A percentile compares a stretch with the other conserved stretches of the same genome.
Conservation (phyloP, 1,284 basidiomycete genomes). For the Takashimella tepidaria region DNA sequence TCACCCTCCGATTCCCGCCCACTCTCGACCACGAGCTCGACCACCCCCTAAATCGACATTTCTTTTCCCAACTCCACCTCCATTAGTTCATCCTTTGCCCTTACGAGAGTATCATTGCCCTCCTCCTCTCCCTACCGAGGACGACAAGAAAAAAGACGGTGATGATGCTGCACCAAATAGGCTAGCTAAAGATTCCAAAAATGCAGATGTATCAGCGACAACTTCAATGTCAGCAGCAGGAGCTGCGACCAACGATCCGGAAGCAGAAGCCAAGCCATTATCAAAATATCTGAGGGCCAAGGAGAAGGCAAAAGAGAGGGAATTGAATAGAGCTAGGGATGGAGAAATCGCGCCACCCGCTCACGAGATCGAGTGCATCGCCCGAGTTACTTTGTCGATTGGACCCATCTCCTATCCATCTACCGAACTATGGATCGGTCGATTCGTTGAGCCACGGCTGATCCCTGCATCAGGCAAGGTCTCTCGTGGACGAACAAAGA, state of each 20-base stretch:
- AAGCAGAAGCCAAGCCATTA: background rate
- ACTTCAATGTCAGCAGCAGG: constrained; percentile 2
- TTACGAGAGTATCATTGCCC: constrained; percentile 29
- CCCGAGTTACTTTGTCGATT: constrained; percentile 33
- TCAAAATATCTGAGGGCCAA: constrained; percentile 7
- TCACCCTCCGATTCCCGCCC: constrained; percentile 38
- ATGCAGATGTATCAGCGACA: background rate
- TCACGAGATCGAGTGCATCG: constrained; percentile 44
- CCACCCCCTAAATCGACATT: constrained; percentile 31
- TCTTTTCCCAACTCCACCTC: constrained; percentile 34
- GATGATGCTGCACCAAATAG: background rate
- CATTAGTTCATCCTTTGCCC: constrained; percentile 26
- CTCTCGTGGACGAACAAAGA: constrained; percentile 6
- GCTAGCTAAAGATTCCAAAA: background rate
- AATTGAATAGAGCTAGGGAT: background rate
- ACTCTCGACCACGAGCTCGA: constrained; percentile 32
- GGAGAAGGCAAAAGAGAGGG: constrained; percentile 8
- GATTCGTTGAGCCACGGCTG: constrained; percentile 35
- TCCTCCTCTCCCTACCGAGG: background rate
- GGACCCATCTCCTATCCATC: constrained; percentile 39
- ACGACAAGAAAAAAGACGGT: background rate
- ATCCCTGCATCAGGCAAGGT: constrained; percentile 4
- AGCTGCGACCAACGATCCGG: background rate
- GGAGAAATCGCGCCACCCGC: constrained; percentile 32
- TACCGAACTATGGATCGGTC: constrained; percentile 42